These are phyloP conservation scores for Nicotiana noctiflora DNA, from an alignment of 257 asterid species.

Conservation along the genomic window DNA sequence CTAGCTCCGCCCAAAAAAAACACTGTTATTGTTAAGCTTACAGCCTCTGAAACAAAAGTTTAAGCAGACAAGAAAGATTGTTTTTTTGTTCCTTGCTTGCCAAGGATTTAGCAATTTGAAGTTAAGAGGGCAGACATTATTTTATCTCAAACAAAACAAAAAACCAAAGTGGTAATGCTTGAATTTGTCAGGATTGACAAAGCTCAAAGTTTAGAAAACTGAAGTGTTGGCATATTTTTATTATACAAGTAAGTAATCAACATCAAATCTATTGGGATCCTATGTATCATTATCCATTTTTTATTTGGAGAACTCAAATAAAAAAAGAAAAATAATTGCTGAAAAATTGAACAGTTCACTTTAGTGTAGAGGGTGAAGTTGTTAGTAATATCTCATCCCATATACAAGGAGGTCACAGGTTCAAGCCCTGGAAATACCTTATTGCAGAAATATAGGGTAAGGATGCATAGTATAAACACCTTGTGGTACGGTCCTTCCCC, in stretches of 20 bases:
- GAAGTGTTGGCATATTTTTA: neutral
- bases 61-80: neutral
- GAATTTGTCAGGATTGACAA: neutral
- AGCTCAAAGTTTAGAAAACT: neutral
- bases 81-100: neutral
- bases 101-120: neutral
- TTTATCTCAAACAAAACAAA: neutral
- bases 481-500: too few relatives aligned
- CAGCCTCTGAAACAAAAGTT: neutral
- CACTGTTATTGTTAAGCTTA: neutral
- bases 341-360: too few relatives aligned
- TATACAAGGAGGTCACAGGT: too few relatives aligned
- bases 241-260: neutral
- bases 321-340: too few relatives aligned
- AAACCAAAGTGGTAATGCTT: neutral
- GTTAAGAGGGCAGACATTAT: neutral
- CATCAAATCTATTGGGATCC: neutral
- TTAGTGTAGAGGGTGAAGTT: too few relatives aligned
- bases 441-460: too few relatives aligned
- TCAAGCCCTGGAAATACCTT: too few relatives aligned
- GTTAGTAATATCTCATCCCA: too few relatives aligned
- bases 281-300: neutral
- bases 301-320: neutral
- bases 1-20: too few relatives aligned
- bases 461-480: too few relatives aligned